phyloP scores from a whole-genome alignment of 192 early-diverging fungal genomes.

The Diversispora epigaea region DNA sequence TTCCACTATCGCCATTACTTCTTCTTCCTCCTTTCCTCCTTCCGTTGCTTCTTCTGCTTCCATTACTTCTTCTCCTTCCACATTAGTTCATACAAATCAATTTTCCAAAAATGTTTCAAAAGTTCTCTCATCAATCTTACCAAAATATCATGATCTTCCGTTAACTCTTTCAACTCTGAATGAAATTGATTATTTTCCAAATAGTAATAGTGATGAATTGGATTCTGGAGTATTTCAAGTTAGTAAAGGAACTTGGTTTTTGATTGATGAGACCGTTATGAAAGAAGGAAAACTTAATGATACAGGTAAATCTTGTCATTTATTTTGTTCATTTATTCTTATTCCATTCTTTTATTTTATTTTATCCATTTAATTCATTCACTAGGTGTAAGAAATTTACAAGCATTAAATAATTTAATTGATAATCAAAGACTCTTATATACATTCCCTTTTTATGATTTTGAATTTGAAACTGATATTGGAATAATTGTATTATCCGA shows the following conservation, averaged over 20 bases:
- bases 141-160: constrained; percentile 59
- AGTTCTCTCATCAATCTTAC: constrained; percentile 50
- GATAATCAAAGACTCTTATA: constrained; percentile 64
- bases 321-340: background rate
- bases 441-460: constrained; percentile 67
- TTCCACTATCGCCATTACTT: background rate
- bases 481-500: constrained; percentile 62
- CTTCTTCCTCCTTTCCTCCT: too few species aligned
- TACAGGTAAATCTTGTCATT: constrained; percentile 42
- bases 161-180: constrained; percentile 65
- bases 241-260: constrained; percentile 52
- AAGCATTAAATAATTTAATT: constrained; percentile 61
- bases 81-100: background rate
- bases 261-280: constrained; percentile 72
- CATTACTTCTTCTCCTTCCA: background rate
- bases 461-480: constrained; percentile 69
- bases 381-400: constrained; percentile 66
- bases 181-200: constrained; percentile 53
- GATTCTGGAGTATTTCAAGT: constrained; percentile 67
- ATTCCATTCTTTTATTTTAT: background rate
- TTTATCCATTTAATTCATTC: background rate
- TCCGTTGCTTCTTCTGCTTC: too few species aligned
- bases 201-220: constrained; percentile 56
- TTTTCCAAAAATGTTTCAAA: constrained; percentile 42
- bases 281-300: constrained; percentile 68